Percentiles rank a stretch among this genome's conserved stretches.
These are phyloP conservation scores for Cutaneotrichosporon cavernicola DNA, from an alignment of 1,284 basidiomycete species.

Conservation along the genomic window DNA sequence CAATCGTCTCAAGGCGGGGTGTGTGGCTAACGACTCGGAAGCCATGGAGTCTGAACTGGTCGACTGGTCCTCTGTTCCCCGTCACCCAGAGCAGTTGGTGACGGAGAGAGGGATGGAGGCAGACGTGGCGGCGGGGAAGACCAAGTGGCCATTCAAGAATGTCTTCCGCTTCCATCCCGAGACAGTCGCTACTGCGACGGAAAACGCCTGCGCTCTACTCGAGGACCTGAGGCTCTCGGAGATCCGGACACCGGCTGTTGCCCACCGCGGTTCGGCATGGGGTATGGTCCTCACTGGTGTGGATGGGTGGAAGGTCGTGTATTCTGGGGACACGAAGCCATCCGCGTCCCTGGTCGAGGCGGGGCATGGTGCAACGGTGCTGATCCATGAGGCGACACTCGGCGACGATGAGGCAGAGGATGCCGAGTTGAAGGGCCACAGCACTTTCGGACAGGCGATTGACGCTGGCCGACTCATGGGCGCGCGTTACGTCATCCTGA, in stretches of 20 bases:
- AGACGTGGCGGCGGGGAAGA: slow-evolving; percentile 25
- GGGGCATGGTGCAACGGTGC: slow-evolving; percentile 68
- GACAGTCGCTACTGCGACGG: background rate
- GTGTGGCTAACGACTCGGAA: background rate
- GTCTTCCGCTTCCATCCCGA: slow-evolving; percentile 12
- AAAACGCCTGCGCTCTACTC: slow-evolving; percentile 14
- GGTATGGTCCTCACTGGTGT: slow-evolving; percentile 67
- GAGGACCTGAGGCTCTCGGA: slow-evolving; percentile 34
- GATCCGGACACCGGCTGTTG: slow-evolving; percentile 67
- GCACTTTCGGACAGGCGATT: slow-evolving; percentile 84
- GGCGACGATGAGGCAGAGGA: slow-evolving; percentile 70
- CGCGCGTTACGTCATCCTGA: slow-evolving; percentile 77
- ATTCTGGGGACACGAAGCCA: slow-evolving; percentile 86
- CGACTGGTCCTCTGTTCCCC: background rate
- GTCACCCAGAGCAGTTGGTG: background rate
- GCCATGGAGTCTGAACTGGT: background rate
- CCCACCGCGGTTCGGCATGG: slow-evolving; percentile 69
- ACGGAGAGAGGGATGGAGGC: slow-evolving; percentile 16
- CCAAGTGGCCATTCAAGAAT: slow-evolving; percentile 31
- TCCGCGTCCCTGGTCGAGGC: slow-evolving; percentile 66
- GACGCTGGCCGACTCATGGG: slow-evolving; percentile 75
- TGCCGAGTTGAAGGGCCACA: slow-evolving; percentile 77
- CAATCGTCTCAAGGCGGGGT: slow-evolving; percentile 23
- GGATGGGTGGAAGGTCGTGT: slow-evolving; percentile 77
- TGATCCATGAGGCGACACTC: slow-evolving; percentile 94